Evolutionary conservation across 305 asterid species (phyloP), one percentile per base, ranked within the genome.

Genomic region (Fraxinus floribunda): DNA sequence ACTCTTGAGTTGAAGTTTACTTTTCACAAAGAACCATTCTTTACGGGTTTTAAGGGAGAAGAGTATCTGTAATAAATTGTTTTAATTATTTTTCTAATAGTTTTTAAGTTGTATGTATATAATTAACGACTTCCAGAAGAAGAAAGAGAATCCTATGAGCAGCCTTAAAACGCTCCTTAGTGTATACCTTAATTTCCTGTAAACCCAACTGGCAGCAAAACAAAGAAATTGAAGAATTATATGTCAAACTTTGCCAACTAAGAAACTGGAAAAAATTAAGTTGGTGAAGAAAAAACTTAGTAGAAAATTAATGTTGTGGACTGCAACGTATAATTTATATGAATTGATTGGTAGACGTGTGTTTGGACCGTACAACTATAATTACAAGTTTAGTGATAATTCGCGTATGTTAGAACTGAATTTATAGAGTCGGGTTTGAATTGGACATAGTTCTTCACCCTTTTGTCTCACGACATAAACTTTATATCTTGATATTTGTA

Each of bases 41-140:
- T 44, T 44, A 44, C 55, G n/a, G 55, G 16, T 44, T 44, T 11
- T 0, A 3, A 44, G 55, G 55, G 55, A 70, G 34, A 2, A 34
- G 30, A 16, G 80, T n/a, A 78, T 82, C n/a, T 82, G 84, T 84
- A 84, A 10, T 41, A 41, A 49, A 0, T 3, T 49, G 1, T 49
- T 16, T 49, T 49, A 13, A 13, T 49, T 15, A 66, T 24, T 7
- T 22, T 64, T 8, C 32, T 11, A 24, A 64, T 64, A 11, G 8
- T 64, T 64, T 4, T 10, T 24, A 24, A 8, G 26, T 64, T n/a
- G n/a, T n/a, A n/a, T 24, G 35, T 26, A 24, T 64, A 64, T 64
- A 24, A 38, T 36, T 3, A 46, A 46, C 11, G 57, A 66, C 75
- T 29, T 68, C 7, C 38, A 66, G n/a, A 11, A 9, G 75, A 68